Evolutionary conservation across 164 flowering plant species (phyloP).

Genomic region (Hamamelis virginiana): DNA sequence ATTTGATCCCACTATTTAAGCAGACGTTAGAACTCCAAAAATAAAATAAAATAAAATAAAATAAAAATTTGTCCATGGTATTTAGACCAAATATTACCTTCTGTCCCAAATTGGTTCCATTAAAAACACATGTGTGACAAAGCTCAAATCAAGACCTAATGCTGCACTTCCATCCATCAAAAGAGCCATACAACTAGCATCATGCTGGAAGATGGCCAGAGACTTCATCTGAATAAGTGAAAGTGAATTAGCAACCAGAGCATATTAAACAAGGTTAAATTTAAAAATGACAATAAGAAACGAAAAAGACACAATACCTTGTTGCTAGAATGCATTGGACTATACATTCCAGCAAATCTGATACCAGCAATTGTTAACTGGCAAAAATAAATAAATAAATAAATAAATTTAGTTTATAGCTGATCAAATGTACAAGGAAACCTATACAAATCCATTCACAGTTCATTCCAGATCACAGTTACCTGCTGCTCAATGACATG

Average conservation of each 20-base stretch:
- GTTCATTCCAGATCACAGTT: constrained; percentile 1
- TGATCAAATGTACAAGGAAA: not conserved
- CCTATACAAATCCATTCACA: not conserved
- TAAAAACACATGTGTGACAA: constrained; percentile 84
- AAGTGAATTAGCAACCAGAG: constrained; percentile 10
- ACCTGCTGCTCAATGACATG: constrained; percentile 98
- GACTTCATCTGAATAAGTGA: constrained; percentile 67
- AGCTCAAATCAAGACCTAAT: constrained; percentile 96
- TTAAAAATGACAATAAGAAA: not conserved
- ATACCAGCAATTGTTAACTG: constrained; percentile 77
- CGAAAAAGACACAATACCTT: constrained; percentile 53
- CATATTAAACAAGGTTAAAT: not conserved
- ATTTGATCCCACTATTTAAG: not conserved
- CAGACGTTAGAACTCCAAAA: not conserved
- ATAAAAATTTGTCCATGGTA: not conserved
- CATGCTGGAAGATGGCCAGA: constrained; percentile 69
- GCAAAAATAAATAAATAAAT: constrained; percentile 14
- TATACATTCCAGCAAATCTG: constrained; percentile 82
- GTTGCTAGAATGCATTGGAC: constrained; percentile 86
- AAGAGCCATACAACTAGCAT: constrained; percentile 73
- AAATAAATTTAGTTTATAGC: not conserved
- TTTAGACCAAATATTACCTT: constrained; percentile 48
- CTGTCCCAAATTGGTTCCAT: constrained; percentile 99
- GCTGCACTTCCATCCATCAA: constrained; percentile 99
- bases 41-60: not conserved